Base-by-base conservation (phyloP, 306 rosid genomes). In the Vigna angularis region DNA sequence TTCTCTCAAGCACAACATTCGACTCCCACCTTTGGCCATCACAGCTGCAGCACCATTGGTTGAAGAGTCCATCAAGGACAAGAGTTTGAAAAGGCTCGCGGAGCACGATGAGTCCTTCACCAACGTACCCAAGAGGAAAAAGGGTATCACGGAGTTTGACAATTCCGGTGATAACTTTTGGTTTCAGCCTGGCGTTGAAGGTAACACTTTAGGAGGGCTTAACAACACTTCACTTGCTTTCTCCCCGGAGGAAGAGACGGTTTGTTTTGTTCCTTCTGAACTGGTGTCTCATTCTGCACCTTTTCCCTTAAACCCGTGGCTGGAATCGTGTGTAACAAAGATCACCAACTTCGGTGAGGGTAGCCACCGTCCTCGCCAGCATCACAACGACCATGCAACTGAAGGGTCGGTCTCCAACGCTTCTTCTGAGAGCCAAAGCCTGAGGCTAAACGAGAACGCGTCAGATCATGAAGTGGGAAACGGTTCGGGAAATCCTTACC, bases 1-100 rank as follows among this genome's bases (percentile, higher is more conserved):
- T 79, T 89, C 97, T 20, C 88, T 93, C 61, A 90, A 89, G 90
- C 97, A 93, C 86, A 86, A 79, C 74, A 93, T 96, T 72, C 85
- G 98, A 49, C 86, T 93, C 9, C 99, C 99, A 1, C 97, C 98
- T 2, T 74, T 95, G 73, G 83, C 97, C 0, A 82, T 90, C 7
- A 69, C 77, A 3, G 42, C 80, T 10, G 52, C 77, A 5, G 6
- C 78, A 14, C 8, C 77, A 22, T 30, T 90, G 97, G 93, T 85
- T 81, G 81, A 84, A 80, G 75, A 84, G 53, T 61, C 84, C 6
- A 61, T 32, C 47, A 62, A 78, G 61, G 83, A 81, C 28, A 90
- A 81, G 86, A 82, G 87, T 45, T 82, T 94, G 94, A 96, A 96
- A 94, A 86, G 98, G 62, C 82, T 86, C 17, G 92, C 92, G 1